phyloP scores from a whole-genome alignment of 805 yeast genomes.

The Grigorovia yakushimaensis region DNA sequence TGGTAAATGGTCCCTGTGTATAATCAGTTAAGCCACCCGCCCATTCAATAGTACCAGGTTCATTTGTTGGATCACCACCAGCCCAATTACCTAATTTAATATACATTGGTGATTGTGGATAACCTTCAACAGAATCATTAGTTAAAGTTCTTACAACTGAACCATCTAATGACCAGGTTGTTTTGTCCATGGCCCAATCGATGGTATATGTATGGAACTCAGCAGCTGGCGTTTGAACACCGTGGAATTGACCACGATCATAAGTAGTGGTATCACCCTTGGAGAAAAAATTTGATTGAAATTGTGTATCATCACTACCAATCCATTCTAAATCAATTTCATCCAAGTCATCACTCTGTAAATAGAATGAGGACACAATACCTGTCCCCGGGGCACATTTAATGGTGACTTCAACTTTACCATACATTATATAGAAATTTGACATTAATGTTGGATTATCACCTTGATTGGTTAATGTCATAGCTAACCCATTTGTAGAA shows the following conservation, averaged over 20 bases:
- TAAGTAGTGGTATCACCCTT: slow-evolving; percentile 72
- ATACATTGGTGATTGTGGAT: slow-evolving; percentile 87
- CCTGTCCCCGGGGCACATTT: slow-evolving; percentile 74
- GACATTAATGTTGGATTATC: slow-evolving; percentile 77
- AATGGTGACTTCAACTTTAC: slow-evolving; percentile 62
- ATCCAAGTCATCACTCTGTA: slow-evolving; percentile 78
- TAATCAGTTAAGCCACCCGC: slow-evolving; percentile 71
- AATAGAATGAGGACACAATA: slow-evolving; percentile 67
- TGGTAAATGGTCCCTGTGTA: slow-evolving; percentile 54
- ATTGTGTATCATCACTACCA: slow-evolving; percentile 67
- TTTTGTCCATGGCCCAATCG: slow-evolving; percentile 65
- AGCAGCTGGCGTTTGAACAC: slow-evolving; percentile 43
- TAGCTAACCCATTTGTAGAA: slow-evolving; percentile 46
- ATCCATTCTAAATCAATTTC: slow-evolving; percentile 86
- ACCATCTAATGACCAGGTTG: slow-evolving; percentile 71
- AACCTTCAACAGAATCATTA: slow-evolving; percentile 51
- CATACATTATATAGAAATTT: slow-evolving; percentile 80
- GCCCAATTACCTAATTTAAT: slow-evolving; percentile 68
- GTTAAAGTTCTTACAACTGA: slow-evolving; percentile 50
- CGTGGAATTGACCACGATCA: slow-evolving; percentile 69
- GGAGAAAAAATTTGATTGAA: slow-evolving; percentile 72
- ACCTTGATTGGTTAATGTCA: slow-evolving; percentile 50
- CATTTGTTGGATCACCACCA: slow-evolving; percentile 63
- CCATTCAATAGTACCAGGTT: slow-evolving; percentile 68
- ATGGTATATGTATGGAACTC: slow-evolving; percentile 68